phyloP scores from a whole-genome alignment of 2,329 filamentous ascomycete genomes.

The Monosporascus sp. region DNA sequence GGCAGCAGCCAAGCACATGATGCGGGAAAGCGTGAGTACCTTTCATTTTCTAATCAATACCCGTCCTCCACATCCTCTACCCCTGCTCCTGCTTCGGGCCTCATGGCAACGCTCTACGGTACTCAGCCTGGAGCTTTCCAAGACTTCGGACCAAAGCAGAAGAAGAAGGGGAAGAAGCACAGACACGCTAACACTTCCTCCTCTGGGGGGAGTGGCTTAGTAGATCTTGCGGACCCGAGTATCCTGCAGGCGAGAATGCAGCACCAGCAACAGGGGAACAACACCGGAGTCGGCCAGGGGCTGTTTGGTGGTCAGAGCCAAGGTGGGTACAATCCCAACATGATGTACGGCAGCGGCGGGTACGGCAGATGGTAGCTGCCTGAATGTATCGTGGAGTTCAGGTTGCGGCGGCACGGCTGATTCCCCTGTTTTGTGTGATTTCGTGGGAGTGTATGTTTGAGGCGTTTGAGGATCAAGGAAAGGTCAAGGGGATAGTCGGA shows the following conservation, averaged over 20 bases:
- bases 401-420: constrained; percentile 15
- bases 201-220: constrained; percentile 97
- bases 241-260: constrained; percentile 98
- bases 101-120: constrained; percentile 88
- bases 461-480: constrained; percentile 20
- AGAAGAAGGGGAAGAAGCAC: constrained; percentile 99
- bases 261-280: constrained; percentile 70
- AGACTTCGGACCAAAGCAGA: constrained; percentile 93
- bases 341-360: constrained; percentile 69
- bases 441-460: constrained; percentile 15
- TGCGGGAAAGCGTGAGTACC: constrained; percentile 96
- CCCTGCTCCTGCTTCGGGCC: constrained; percentile 83
- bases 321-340: constrained; percentile 89
- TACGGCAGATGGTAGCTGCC: constrained; percentile 59
- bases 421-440: constrained; percentile 25
- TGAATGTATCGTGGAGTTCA: constrained; percentile 10
- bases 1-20: constrained; percentile 70
- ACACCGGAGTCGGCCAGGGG: constrained; percentile 79
- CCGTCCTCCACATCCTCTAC: constrained; percentile 74
- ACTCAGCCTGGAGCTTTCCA: constrained; percentile 79
- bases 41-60: constrained; percentile 88
- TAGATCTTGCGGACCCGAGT: constrained; percentile 99
- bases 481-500: constrained; percentile 22
- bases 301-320: constrained; percentile 82
- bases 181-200: constrained; percentile 99